phyloP scores from a whole-genome alignment of 176 grass and related monocot genomes.

The Thalia dealbata region DNA sequence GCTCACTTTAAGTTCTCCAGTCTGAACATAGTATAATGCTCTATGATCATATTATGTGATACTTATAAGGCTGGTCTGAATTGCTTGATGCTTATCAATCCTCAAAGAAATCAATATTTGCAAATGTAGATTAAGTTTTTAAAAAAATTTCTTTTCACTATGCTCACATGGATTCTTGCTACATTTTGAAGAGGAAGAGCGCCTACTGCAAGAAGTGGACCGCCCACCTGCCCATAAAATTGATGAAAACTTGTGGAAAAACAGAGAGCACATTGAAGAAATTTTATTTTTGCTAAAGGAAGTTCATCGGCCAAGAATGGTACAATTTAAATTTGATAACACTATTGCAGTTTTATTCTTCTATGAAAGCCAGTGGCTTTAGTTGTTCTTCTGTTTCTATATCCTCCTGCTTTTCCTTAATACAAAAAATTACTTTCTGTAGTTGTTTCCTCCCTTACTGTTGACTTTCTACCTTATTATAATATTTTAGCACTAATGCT shows the following conservation, averaged over 20 bases:
- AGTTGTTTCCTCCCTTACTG: background rate
- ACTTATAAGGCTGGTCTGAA: background rate
- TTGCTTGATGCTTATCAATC: background rate
- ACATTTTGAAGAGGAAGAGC: slow-evolving; percentile 55
- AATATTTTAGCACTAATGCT: background rate
- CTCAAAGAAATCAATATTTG: background rate
- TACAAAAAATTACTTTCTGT: background rate
- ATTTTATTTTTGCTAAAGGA: slow-evolving; percentile 65
- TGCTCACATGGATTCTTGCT: slow-evolving; percentile 25
- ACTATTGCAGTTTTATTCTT: slow-evolving; percentile 15
- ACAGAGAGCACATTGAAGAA: slow-evolving; percentile 98
- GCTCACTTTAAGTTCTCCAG: no score
- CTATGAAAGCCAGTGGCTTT: background rate
- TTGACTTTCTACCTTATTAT: background rate
- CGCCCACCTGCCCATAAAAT: slow-evolving; percentile 72
- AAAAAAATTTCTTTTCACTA: background rate
- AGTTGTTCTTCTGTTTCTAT: background rate
- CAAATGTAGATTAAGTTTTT: background rate
- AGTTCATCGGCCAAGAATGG: slow-evolving; percentile 36
- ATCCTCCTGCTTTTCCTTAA: background rate
- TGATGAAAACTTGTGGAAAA: slow-evolving; percentile 99
- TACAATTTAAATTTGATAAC: slow-evolving; percentile 19
- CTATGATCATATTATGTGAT: background rate
- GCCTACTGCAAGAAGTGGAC: slow-evolving; percentile 50
- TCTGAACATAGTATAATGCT: background rate